Conservation (phyloP, 805 yeast genomes). For the Zygosaccharomyces gambellarensis region DNA sequence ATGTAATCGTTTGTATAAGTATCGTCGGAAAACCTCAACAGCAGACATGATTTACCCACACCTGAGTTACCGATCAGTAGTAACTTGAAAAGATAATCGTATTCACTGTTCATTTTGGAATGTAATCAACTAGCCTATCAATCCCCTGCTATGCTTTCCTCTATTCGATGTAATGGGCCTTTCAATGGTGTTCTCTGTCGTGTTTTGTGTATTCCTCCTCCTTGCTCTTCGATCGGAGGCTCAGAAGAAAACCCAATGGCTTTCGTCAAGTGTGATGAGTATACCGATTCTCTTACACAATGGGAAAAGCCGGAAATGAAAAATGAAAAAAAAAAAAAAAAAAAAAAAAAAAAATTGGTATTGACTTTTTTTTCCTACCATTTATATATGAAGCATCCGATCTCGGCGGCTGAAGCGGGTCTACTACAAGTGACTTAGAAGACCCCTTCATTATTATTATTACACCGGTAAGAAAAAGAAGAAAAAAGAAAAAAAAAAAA, state of each 20-base stretch:
- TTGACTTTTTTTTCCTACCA: no score
- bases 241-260: not conserved
- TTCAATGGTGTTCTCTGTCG: not conserved
- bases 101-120: constrained; percentile 72
- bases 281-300: not conserved
- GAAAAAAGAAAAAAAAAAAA: no score
- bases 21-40: constrained; percentile 94
- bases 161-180: not conserved
- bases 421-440: no score
- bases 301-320: not conserved
- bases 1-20: constrained; percentile 95
- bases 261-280: not conserved
- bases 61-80: constrained; percentile 97
- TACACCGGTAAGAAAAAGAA: no score
- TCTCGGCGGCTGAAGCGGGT: no score
- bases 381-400: no score
- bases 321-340: no score
- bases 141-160: no score
- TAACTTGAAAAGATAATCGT: constrained; percentile 95
- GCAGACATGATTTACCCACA: constrained; percentile 94
- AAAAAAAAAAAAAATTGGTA: no score
- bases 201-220: constrained; percentile 5
- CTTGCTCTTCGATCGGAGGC: constrained; percentile 1
- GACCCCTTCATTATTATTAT: no score
- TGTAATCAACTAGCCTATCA: not conserved